phyloP scores from a whole-genome alignment of 2,329 filamentous ascomycete genomes.

The Penicillium sp. region DNA sequence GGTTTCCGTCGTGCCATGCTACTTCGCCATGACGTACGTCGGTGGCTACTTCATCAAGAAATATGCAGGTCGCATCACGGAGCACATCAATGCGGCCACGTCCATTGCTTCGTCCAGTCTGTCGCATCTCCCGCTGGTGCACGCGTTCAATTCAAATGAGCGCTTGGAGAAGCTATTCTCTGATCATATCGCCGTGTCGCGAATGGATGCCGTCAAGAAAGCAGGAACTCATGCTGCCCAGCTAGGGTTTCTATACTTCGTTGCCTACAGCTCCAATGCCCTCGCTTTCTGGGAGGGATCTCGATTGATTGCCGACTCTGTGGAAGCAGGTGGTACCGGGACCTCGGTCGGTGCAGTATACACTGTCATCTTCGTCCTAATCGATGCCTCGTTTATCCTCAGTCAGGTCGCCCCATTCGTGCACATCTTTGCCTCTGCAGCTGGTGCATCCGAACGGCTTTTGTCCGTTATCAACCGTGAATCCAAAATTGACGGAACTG shows the following conservation, averaged over 20 bases:
- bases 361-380: slow-evolving; percentile 39
- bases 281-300: slow-evolving; percentile 68
- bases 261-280: slow-evolving; percentile 65
- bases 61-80: slow-evolving; percentile 49
- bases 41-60: slow-evolving; percentile 55
- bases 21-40: slow-evolving; percentile 56
- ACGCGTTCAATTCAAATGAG: slow-evolving; percentile 60
- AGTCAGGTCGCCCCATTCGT: slow-evolving; percentile 40
- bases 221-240: slow-evolving; percentile 56
- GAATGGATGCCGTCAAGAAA: slow-evolving; percentile 57
- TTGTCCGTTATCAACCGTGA: slow-evolving; percentile 56
- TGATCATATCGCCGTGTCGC: slow-evolving; percentile 49
- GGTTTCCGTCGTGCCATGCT: slow-evolving; percentile 61
- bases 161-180: slow-evolving; percentile 61
- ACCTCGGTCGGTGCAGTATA: slow-evolving; percentile 36
- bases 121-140: slow-evolving; percentile 59
- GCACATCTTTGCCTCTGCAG: slow-evolving; percentile 50
- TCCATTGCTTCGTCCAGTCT: slow-evolving; percentile 63
- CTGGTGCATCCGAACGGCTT: slow-evolving; percentile 57
- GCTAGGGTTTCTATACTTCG: slow-evolving; percentile 63
- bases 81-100: slow-evolving; percentile 56
- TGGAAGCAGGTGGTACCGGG: slow-evolving; percentile 17
- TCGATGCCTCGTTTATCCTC: slow-evolving; percentile 39
- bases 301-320: slow-evolving; percentile 48
- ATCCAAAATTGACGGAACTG: slow-evolving; percentile 47